phyloP scores from a whole-genome alignment of 1,139 yeast genomes.

The Protomyces inundatus region DNA sequence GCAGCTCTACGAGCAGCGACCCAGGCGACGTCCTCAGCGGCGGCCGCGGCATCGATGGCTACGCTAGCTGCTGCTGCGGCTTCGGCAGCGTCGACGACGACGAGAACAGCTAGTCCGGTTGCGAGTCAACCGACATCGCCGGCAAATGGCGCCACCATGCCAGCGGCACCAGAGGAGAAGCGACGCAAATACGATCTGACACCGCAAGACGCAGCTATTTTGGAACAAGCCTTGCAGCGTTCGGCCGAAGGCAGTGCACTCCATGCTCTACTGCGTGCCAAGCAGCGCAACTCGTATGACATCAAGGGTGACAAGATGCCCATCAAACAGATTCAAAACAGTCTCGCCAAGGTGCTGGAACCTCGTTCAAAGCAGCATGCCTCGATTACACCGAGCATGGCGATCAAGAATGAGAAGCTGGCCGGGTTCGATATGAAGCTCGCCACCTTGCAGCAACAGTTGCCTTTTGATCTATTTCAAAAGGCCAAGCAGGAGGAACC shows the following conservation, averaged over 20 bases:
- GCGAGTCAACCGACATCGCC: background rate
- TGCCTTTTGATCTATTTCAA: background rate
- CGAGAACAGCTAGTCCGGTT: no score
- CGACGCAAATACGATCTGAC: background rate
- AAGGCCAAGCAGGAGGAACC: background rate
- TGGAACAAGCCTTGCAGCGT: background rate
- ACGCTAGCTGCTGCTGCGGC: slow-evolving; percentile 4
- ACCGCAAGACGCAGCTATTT: background rate
- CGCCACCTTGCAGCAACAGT: background rate
- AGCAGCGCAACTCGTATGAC: background rate
- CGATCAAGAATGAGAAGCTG: background rate
- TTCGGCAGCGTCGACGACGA: background rate
- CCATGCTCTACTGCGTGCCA: background rate
- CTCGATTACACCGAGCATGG: background rate
- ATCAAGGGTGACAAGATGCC: background rate
- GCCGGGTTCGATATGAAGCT: background rate
- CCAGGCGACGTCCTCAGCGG: background rate
- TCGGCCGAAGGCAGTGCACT: background rate
- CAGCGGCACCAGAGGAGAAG: background rate
- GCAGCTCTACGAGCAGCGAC: slow-evolving; percentile 6
- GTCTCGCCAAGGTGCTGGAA: background rate
- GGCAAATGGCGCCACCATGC: background rate
- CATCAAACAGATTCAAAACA: background rate
- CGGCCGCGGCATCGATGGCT: background rate
- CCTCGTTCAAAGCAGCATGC: background rate